phyloP scores from a whole-genome alignment of 1,284 basidiomycete genomes.

The Rhodotorula sp. region DNA sequence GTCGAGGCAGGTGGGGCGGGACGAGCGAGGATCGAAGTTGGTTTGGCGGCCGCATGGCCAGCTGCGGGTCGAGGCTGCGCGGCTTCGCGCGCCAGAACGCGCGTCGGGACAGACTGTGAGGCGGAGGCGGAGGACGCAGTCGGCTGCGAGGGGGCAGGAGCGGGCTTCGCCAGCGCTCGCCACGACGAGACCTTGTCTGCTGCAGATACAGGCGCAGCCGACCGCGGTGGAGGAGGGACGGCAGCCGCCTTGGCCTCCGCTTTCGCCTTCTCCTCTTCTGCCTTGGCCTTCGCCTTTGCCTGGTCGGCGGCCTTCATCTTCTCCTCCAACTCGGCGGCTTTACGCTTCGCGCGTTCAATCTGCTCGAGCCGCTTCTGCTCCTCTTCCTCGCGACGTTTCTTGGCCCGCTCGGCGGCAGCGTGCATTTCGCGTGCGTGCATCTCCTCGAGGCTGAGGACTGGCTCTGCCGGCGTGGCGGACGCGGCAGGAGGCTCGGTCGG shows the following conservation, averaged over 20 bases:
- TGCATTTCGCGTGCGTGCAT: constrained; percentile 83
- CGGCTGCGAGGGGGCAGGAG: background rate
- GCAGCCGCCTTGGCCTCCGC: background rate
- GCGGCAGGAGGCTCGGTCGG: background rate
- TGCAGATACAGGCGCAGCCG: background rate
- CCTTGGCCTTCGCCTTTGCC: background rate
- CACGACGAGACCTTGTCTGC: constrained; percentile 21
- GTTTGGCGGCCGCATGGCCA: background rate
- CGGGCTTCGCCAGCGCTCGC: constrained; percentile 22
- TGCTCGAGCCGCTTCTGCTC: constrained; percentile 81
- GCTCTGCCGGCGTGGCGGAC: constrained; percentile 40
- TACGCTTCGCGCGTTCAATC: constrained; percentile 76
- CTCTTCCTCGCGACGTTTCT: constrained; percentile 67
- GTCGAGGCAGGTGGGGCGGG: background rate
- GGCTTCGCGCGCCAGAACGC: constrained; percentile 22
- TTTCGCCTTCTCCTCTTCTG: background rate
- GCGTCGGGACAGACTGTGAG: constrained; percentile 6
- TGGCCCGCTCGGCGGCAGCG: constrained; percentile 80
- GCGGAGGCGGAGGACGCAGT: background rate
- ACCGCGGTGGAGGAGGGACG: background rate
- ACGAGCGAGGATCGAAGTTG: background rate
- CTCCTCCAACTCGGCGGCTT: constrained; percentile 81
- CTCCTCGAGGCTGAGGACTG: constrained; percentile 62
- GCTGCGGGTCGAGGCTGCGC: background rate
- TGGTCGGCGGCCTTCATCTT: constrained; percentile 53